phyloP scores from a whole-genome alignment of 2,329 filamentous ascomycete genomes.

The Sphaerulina populicola region DNA sequence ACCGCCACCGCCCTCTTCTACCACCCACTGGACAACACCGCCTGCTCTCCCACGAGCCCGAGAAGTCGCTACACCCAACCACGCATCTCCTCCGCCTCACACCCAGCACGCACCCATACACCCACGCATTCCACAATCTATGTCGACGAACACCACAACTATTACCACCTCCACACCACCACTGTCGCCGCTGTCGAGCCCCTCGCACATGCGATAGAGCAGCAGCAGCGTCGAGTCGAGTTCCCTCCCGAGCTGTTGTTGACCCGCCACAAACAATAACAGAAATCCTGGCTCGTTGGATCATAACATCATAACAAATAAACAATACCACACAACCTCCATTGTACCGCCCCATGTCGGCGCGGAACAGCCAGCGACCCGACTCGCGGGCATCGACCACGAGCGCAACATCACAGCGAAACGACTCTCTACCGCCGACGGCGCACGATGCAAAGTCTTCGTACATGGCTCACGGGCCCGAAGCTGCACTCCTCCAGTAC shows the following conservation, averaged over 20 bases:
- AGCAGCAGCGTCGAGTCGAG: neutral
- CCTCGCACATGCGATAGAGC: neutral
- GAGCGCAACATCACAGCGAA: constrained; percentile 28
- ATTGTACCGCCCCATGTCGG: constrained; percentile 23
- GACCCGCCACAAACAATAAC: constrained; percentile 11
- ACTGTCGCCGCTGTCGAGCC: neutral
- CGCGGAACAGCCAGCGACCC: constrained; percentile 26
- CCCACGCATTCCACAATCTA: constrained; percentile 7
- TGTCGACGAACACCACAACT: constrained; percentile 4
- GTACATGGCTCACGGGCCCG: constrained; percentile 23
- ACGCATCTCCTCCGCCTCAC: neutral
- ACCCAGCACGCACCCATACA: no score
- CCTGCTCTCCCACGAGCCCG: neutral
- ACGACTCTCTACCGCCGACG: constrained; percentile 17
- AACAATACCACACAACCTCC: constrained; percentile 11
- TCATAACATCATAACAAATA: constrained; percentile 4
- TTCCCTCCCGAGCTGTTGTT: neutral
- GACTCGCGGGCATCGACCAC: constrained; percentile 31
- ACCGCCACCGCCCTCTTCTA: neutral
- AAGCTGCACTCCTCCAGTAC: constrained; percentile 30
- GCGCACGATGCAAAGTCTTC: constrained; percentile 22
- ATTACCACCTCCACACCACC: neutral
- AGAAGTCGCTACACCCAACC: neutral
- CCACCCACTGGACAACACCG: neutral
- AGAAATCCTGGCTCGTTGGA: constrained; percentile 4